phyloP scores from a whole-genome alignment of 208 protist genomes.

The Borovskyia barvae region DNA sequence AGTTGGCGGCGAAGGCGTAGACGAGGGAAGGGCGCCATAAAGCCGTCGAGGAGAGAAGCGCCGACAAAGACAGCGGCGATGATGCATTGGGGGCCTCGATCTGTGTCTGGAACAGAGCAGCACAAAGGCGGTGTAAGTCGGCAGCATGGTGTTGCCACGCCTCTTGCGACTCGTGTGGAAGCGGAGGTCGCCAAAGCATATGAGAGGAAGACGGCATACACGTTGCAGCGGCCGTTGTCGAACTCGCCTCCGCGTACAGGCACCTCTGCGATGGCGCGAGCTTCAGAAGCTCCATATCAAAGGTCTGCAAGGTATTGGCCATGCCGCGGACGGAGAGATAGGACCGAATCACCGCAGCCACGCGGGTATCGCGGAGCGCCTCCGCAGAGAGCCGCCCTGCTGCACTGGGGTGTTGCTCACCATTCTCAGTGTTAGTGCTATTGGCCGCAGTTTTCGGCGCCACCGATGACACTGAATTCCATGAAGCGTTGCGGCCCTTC shows the following conservation, averaged over 20 bases:
- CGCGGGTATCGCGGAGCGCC: conserved; percentile 31
- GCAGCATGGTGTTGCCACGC: conserved; percentile 15
- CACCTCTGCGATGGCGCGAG: conserved; percentile 13
- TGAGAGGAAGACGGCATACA: neutral
- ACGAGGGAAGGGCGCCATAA: conserved; percentile 8
- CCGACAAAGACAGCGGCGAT: neutral
- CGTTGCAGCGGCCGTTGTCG: neutral
- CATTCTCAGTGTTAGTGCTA: too few species aligned
- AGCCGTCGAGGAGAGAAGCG: neutral
- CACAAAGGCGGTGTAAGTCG: conserved; percentile 6
- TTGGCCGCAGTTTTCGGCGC: too few species aligned
- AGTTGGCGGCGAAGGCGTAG: conserved; percentile 5
- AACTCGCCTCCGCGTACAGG: neutral
- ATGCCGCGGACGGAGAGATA: conserved; percentile 55
- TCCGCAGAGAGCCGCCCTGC: too few species aligned
- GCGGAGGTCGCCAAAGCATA: neutral
- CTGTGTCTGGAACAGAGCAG: neutral
- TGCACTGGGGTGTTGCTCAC: too few species aligned
- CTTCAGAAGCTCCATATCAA: conserved; percentile 39
- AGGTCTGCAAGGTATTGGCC: conserved; percentile 29
- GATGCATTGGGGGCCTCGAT: neutral
- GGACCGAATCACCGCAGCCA: conserved; percentile 43
- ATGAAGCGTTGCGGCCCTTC: too few species aligned
- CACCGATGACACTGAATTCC: too few species aligned
- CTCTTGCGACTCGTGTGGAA: conserved; percentile 11